Conservation (phyloP, 495 filamentous ascomycete species). For the Letharia lupina region DNA sequence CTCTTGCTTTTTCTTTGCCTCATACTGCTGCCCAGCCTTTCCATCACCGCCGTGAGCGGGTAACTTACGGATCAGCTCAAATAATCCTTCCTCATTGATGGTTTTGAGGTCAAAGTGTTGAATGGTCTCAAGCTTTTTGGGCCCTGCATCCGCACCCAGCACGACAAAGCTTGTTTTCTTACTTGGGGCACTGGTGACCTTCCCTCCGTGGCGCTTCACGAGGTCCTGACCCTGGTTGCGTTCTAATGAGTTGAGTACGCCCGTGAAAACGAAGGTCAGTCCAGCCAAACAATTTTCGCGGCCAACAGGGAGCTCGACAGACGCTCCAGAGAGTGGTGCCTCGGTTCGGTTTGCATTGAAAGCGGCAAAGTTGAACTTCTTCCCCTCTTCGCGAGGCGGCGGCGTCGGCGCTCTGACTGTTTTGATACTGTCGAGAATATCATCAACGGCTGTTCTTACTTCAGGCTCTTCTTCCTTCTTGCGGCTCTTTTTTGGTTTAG, state of each 20-base stretch:
- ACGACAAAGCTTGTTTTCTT: constrained; percentile 91
- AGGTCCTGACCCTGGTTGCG: constrained; percentile 81
- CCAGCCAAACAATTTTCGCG: constrained; percentile 86
- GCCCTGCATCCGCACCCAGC: constrained; percentile 82
- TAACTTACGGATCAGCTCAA: constrained; percentile 73
- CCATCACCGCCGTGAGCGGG: constrained; percentile 80
- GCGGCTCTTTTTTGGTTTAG: constrained; percentile 23
- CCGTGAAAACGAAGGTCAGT: constrained; percentile 96
- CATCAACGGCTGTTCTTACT: constrained; percentile 60
- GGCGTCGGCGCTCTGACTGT: constrained; percentile 74
- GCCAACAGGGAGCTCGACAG: constrained; percentile 69
- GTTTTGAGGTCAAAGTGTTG: constrained; percentile 67
- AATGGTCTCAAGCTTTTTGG: constrained; percentile 89
- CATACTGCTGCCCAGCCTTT: constrained; percentile 74
- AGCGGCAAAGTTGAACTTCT: constrained; percentile 64
- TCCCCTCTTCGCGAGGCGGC: constrained; percentile 48
- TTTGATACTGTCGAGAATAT: constrained; percentile 82
- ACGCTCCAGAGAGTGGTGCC: constrained; percentile 53
- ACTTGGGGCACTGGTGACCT: constrained; percentile 76
- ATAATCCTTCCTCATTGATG: constrained; percentile 87
- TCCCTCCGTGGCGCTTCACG: constrained; percentile 89
- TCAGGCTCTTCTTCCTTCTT: constrained; percentile 59
- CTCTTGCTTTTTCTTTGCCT: constrained; percentile 73
- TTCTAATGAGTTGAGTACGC: constrained; percentile 65
- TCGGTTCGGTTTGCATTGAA: constrained; percentile 42